Base-by-base conservation (phyloP, 176 grass and related monocot species). In the Aechmea fasciata region DNA sequence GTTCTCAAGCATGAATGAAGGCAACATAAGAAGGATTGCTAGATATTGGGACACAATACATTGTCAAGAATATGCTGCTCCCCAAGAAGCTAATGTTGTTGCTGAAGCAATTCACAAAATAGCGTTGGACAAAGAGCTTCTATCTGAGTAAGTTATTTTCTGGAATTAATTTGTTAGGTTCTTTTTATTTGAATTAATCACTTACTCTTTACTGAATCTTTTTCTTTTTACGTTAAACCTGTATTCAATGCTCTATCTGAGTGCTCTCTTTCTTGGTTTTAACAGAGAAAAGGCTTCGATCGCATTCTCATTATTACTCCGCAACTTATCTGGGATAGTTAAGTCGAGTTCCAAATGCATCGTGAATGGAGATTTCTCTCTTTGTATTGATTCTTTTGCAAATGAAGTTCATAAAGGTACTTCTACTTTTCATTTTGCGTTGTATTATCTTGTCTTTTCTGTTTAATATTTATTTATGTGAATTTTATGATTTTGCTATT, bases 231-330 rank as follows among this genome's bases (percentile, higher is more conserved):
- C 15, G 10, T 18, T 61, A 18, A 61, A 61, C 17, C 13, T 9
- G 13, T 61, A 61, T 18, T 61, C 8, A 61, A 20, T 8, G n/a
- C 20, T 11, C 3, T 61, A 17, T 65, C 22, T 72, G 51, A 65
- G 15, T 72, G 47, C 75, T 52, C 72, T 11, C 6, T 52, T 1
- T 28, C 20, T 67, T 70, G 76, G 71, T 10, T 84, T 88, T 73
- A 82, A 28, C 54, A 94, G 90, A 12, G 86, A 87, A 67, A 90
- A 81, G 78, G 49, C 69, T 68, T 79, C 54, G 13, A 67, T 89
- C 52, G 61, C 83, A 22, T 77, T 83, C 57, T 94, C 90, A 49
- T 75, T 89, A 63, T 66, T 94, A 74, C 68, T 85, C 62, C 79
- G 64, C 81, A 83, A 82, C 76, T 67, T 80, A 66, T 67, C 49